Base-by-base conservation (phyloP, 2,329 filamentous ascomycete genomes). In the Pseudogymnoascus sp. region DNA sequence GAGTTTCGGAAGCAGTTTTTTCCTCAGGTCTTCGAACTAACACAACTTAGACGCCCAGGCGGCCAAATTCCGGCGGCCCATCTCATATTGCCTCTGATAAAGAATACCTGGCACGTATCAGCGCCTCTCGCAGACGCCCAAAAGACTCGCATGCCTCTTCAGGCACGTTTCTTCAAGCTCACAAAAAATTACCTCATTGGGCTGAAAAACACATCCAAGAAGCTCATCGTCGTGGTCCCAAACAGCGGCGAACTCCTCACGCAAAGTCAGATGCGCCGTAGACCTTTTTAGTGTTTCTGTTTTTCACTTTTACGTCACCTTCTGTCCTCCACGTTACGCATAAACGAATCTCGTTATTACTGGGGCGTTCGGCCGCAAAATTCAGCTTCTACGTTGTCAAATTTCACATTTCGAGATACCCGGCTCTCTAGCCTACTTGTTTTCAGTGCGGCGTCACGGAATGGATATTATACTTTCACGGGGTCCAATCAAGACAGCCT, bases 161-260 rank as follows among this genome's bases (percentile, higher is more conserved):
- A 18, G 45, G 26, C 26, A 9, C 8, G 13, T 9, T 18, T 5
- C 28, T 23, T 52, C 45, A 30, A 30, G 10, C 10, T 18, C 45
- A 26, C 26, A 52, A 33, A 52, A 52, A 52, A n/a, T 19, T 52
- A 52, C 26, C 45, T 2, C 26, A 28, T 7, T 52, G 45, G 45
- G 45, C 45, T 18, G 45, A 52, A 52, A 52, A 26, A 12, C 26
- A 52, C 15, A 52, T 52, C 26, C 45, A 52, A 52, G 45, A 52
- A 33, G 45, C 45, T 30, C 45, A 52, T 18, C 26, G 30, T 52
- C 26, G 45, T 6, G 45, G 45, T 12, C 45, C 45, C 45, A 52
- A 33, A 52, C n/a, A 18, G n/a, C 45, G 45, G 28, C 45, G 45
- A 52, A 52, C 26, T 52, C 45, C 26, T 52, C 45, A 26, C 45